phyloP scores from a whole-genome alignment of 2,329 filamentous ascomycete species.

The Pestalotiopsis sp. region DNA sequence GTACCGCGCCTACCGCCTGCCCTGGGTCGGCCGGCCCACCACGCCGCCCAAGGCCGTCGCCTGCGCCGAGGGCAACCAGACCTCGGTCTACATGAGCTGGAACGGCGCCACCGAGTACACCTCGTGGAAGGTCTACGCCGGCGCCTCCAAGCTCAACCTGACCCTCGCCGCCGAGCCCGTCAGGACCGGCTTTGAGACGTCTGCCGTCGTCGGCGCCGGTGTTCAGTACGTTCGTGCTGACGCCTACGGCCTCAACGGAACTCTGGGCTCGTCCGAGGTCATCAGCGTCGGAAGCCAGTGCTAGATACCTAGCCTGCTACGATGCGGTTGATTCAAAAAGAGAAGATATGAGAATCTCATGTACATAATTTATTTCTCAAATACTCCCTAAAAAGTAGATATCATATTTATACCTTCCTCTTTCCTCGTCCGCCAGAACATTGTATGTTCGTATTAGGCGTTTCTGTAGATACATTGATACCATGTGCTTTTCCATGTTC shows the following conservation, averaged over 20 bases:
- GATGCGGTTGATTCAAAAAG: background rate
- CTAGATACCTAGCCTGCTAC: background rate
- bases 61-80: constrained; percentile 20
- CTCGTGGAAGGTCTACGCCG: constrained; percentile 35
- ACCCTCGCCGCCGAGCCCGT: constrained; percentile 13
- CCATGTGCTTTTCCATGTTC: background rate
- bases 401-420: background rate
- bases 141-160: constrained; percentile 15
- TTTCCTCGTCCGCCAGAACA: background rate
- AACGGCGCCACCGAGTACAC: constrained; percentile 39
- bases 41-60: constrained; percentile 22
- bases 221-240: constrained; percentile 16
- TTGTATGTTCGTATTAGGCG: background rate
- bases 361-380: background rate
- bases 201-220: constrained; percentile 15
- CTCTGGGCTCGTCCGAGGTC: constrained; percentile 83
- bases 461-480: background rate
- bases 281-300: constrained; percentile 71
- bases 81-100: constrained; percentile 39
- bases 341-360: background rate
- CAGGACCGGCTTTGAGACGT: constrained; percentile 22
- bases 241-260: constrained; percentile 12
- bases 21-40: constrained; percentile 31
- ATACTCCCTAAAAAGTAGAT: background rate
- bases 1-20: constrained; percentile 38